Evolutionary conservation across 768 basidiomycete species (phyloP).

Genomic region (Boletus sensibilis): DNA sequence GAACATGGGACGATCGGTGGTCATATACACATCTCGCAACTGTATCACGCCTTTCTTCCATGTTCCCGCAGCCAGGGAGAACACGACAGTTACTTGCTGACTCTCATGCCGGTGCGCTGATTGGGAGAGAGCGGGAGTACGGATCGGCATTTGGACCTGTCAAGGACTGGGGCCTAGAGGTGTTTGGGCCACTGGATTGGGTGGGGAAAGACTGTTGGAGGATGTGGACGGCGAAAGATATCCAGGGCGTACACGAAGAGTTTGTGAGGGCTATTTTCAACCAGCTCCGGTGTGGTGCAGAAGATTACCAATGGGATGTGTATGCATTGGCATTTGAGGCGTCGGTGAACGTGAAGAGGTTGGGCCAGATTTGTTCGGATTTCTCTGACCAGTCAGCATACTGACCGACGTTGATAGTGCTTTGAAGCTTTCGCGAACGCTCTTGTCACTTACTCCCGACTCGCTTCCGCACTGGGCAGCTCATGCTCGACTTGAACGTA

Average conservation of each 20-base stretch:
- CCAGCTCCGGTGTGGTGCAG: slow-evolving; percentile 47
- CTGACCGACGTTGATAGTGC: slow-evolving; percentile 46
- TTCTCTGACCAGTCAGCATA: background rate
- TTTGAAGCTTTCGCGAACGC: slow-evolving; percentile 60
- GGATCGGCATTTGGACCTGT: slow-evolving; percentile 63
- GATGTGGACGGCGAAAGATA: slow-evolving; percentile 50
- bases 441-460: slow-evolving; percentile 55
- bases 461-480: slow-evolving; percentile 68
- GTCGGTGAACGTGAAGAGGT: slow-evolving; percentile 56
- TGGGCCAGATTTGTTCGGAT: slow-evolving; percentile 24
- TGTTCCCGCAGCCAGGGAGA: slow-evolving; percentile 49
- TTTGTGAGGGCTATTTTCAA: slow-evolving; percentile 59
- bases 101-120: slow-evolving; percentile 59
- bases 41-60: slow-evolving; percentile 42
- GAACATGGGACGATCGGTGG: slow-evolving; percentile 72
- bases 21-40: slow-evolving; percentile 46
- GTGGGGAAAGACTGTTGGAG: slow-evolving; percentile 32
- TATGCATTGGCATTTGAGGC: slow-evolving; percentile 69
- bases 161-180: slow-evolving; percentile 59
- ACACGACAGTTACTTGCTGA: slow-evolving; percentile 46
- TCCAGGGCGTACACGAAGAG: slow-evolving; percentile 46
- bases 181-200: slow-evolving; percentile 55
- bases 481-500: slow-evolving; percentile 72
- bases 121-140: slow-evolving; percentile 67
- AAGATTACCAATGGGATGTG: slow-evolving; percentile 64